phyloP scores from a whole-genome alignment of 352 stramenopile species.

The Phytophthora capsici region DNA sequence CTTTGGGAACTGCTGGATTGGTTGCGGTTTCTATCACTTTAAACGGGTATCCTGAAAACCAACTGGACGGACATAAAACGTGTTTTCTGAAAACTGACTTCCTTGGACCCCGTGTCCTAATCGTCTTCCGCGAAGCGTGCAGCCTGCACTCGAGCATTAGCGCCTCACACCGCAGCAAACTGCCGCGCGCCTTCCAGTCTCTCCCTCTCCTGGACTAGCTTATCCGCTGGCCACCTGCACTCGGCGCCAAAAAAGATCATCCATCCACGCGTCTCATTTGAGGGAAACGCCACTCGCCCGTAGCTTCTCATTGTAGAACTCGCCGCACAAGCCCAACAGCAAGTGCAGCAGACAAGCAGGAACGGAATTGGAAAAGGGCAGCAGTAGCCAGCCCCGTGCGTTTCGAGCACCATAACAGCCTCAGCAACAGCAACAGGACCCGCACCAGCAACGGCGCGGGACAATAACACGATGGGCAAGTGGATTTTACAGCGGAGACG shows the following conservation, averaged over 20 bases:
- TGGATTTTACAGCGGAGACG: constrained; percentile 41
- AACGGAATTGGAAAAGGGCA: constrained; percentile 1
- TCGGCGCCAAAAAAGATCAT: constrained; percentile 30
- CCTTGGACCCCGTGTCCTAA: constrained; percentile 6
- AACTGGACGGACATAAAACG: too few species aligned
- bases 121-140: constrained; percentile 28
- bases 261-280: constrained; percentile 15
- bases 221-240: constrained; percentile 16
- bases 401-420: constrained; percentile 26
- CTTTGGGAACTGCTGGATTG: too few species aligned
- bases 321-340: constrained; percentile 7
- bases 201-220: constrained; percentile 2
- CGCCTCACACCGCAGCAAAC: constrained; percentile 13
- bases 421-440: constrained; percentile 3
- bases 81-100: constrained; percentile 27
- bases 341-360: not conserved
- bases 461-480: constrained; percentile 36
- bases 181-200: constrained; percentile 12
- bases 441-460: not conserved
- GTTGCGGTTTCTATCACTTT: too few species aligned
- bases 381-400: constrained; percentile 9
- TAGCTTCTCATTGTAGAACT: constrained; percentile 45
- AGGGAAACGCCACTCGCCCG: constrained; percentile 24
- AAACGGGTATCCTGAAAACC: too few species aligned
- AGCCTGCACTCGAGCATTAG: constrained; percentile 18